Conservation (phyloP, 805 yeast genomes). For the Pichia membranifaciens region DNA sequence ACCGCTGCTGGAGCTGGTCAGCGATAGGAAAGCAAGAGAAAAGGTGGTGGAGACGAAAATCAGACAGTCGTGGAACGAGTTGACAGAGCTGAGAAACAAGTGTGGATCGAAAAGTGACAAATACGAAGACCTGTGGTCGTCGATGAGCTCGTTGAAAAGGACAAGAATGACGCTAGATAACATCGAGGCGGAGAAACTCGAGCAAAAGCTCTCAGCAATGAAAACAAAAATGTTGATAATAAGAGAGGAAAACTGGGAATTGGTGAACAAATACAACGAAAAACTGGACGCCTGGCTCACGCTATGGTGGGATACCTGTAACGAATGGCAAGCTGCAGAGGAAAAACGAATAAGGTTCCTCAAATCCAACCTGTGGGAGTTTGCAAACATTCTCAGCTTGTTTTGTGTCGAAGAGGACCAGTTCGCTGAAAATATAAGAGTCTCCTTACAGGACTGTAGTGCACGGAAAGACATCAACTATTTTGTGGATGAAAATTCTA, state of each 20-base stretch:
- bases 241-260: constrained; percentile 53
- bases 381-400: constrained; percentile 65
- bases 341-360: constrained; percentile 64
- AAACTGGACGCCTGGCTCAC: constrained; percentile 57
- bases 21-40: constrained; percentile 46
- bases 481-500: constrained; percentile 50
- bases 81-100: constrained; percentile 29
- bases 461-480: constrained; percentile 50
- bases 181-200: constrained; percentile 58
- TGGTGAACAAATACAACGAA: constrained; percentile 48
- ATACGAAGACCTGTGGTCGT: constrained; percentile 54
- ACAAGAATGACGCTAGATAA: constrained; percentile 67
- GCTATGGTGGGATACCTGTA: constrained; percentile 66
- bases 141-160: constrained; percentile 53
- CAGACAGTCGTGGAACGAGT: constrained; percentile 18
- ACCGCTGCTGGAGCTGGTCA: constrained; percentile 49
- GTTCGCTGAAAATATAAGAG: constrained; percentile 64
- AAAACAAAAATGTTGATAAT: constrained; percentile 35
- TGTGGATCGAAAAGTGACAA: constrained; percentile 37
- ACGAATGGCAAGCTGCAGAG: constrained; percentile 61
- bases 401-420: constrained; percentile 76
- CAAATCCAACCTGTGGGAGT: constrained; percentile 72
- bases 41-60: constrained; percentile 54
- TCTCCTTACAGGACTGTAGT: constrained; percentile 61
- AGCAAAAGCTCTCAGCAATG: constrained; percentile 48